A percentile compares a stretch with the other conserved stretches of the same genome.
These are phyloP conservation scores for Drechslerella stenobrocha DNA, from an alignment of 2,329 filamentous ascomycete genomes.

Conservation along the genomic window DNA sequence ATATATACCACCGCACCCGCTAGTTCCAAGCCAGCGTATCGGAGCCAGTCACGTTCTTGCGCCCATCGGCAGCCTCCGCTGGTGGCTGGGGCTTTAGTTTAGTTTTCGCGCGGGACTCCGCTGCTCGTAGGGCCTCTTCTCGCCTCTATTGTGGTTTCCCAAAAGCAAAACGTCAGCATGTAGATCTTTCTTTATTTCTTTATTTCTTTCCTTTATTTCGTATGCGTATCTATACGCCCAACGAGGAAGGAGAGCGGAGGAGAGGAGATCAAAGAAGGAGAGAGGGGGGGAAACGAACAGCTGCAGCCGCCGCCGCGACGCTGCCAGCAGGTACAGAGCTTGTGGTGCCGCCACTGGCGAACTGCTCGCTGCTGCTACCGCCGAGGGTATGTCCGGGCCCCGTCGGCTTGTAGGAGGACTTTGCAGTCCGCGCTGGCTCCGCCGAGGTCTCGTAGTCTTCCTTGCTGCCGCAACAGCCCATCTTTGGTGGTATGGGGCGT, in stretches of 20 bases:
- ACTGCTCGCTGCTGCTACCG: constrained; percentile 10
- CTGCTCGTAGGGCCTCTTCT: constrained; percentile 35
- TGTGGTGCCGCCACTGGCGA: constrained; percentile 18
- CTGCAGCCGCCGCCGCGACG: constrained; percentile 36
- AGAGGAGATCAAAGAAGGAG: neutral
- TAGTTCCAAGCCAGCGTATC: constrained; percentile 48
- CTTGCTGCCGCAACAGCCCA: constrained; percentile 48
- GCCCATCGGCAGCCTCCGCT: constrained; percentile 10
- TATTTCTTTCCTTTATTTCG: neutral
- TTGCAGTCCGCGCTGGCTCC: constrained; percentile 38
- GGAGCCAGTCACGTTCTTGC: constrained; percentile 24
- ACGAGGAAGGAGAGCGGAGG: neutral
- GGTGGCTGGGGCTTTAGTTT: constrained; percentile 35
- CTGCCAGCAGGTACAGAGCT: constrained; percentile 39
- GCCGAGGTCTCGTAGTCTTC: constrained; percentile 37
- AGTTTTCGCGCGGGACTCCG: constrained; percentile 39
- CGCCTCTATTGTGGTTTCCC: constrained; percentile 19
- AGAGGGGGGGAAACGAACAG: constrained; percentile 16
- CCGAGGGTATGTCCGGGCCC: constrained; percentile 40
- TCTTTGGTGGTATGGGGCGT: constrained; percentile 7
- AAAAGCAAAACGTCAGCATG: neutral
- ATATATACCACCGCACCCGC: too few relatives aligned
- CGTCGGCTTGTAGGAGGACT: constrained; percentile 28
- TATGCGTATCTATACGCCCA: neutral
- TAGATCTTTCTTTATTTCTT: too few relatives aligned